Evolutionary conservation across 228 moss, liverwort and hornwort genomes (phyloP), one percentile per base, ranked within the genome.

Genomic region (Sphagnum fallax): DNA sequence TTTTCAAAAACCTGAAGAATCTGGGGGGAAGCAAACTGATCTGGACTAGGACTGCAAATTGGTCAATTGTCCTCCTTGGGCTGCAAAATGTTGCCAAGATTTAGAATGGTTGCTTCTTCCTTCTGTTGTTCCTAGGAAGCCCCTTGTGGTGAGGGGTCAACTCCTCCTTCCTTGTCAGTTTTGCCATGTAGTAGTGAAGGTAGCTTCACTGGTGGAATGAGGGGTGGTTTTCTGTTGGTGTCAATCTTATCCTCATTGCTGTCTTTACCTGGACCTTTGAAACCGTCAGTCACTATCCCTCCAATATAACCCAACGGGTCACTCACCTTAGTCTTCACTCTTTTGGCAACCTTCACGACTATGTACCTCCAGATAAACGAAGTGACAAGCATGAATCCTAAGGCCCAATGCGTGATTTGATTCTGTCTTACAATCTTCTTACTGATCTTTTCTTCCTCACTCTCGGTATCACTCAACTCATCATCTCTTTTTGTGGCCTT

Each of bases 331-430:
- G 66, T 72, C 70, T 72, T 84, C 75, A 93, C 76, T 61, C 75
- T 85, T 75, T 77, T 86, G 12, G 47, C 88, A 9, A 83, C 84
- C 75, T 90, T 89, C n/a, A 93, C 88, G 16, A 90, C 83, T 10
- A 84, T 78, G 65, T 74, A 88, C 51, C 90, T 84, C 97, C 97
- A 97, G 16, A 93, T 69, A 11, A 88, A 78, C 6, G 91, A 78
- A 0, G 97, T 84, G 47, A 91, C 90, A 62, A 97, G 73, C 68
- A 97, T 97, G 48, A 97, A 53, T 15, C 93, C 97, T 48, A 97
- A 79, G 68, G 85, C 79, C 74, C 88, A 85, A 61, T 97, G 97
- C 50, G 97, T 97, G 8, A 79, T 70, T 6, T 77, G 87, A 74
- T 93, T 93, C 69, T 97, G 97, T 16, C 67, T 74, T 4, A 80